These are phyloP conservation scores for Peterozyma xylosa DNA, from an alignment of 805 yeast genomes.

Conservation along the genomic window DNA sequence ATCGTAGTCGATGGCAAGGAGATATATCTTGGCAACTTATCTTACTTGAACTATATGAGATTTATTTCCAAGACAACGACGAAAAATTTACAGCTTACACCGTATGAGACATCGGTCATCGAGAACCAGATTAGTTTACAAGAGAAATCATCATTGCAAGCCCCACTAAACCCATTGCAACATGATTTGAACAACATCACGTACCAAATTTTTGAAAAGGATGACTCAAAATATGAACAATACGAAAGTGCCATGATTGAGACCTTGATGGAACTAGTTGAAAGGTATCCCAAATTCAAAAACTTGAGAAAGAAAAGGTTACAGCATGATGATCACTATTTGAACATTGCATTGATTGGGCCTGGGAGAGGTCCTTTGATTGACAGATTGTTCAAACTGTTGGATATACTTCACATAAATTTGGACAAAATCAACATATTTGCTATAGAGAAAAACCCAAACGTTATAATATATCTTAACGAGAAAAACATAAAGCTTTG, in stretches of 20 bases:
- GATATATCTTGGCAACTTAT: slow-evolving; percentile 18
- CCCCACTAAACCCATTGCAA: slow-evolving; percentile 69
- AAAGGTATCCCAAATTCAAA: slow-evolving; percentile 13
- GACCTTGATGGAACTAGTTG: slow-evolving; percentile 35
- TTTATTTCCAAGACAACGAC: slow-evolving; percentile 13
- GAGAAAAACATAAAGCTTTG: slow-evolving; percentile 44
- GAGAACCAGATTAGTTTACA: not conserved
- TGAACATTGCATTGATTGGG: slow-evolving; percentile 60
- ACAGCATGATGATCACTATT: not conserved
- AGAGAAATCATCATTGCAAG: slow-evolving; percentile 16
- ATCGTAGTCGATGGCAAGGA: slow-evolving; percentile 12
- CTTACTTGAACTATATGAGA: slow-evolving; percentile 22
- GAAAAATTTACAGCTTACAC: slow-evolving; percentile 18
- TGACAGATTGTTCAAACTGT: slow-evolving; percentile 38
- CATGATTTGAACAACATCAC: slow-evolving; percentile 49
- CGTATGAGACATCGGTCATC: slow-evolving; percentile 19
- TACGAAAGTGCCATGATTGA: slow-evolving; percentile 58
- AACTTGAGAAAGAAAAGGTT: slow-evolving; percentile 9
- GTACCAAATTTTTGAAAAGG: slow-evolving; percentile 68
- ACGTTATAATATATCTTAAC: slow-evolving; percentile 44
- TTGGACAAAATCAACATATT: slow-evolving; percentile 24
- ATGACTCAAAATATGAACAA: slow-evolving; percentile 56
- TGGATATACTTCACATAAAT: slow-evolving; percentile 23
- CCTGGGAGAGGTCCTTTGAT: slow-evolving; percentile 87
- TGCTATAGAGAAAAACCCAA: slow-evolving; percentile 69